Base-by-base conservation (phyloP, 2,329 filamentous ascomycete species). In the Colletotrichum costaricense region DNA sequence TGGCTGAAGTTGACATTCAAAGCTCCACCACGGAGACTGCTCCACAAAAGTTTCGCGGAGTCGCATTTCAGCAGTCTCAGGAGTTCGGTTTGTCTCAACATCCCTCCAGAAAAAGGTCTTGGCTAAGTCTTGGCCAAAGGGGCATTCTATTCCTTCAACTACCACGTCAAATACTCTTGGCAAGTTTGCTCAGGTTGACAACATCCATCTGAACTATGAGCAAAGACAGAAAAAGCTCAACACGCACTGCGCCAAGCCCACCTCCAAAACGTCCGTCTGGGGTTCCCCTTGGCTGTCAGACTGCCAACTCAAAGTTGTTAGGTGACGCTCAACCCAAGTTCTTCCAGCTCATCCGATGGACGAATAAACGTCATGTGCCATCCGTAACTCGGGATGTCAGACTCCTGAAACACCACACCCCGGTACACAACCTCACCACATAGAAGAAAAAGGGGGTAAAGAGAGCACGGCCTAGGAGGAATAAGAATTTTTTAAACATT, bases 31-130 rank as follows among this genome's bases (percentile, higher is more conserved):
- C 38, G 38, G 38, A 42, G 38, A 42, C 19, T 28, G 14, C 59
- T 9, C 70, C 66, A 65, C 66, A 73, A 69, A 69, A 64, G 66
- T 69, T 73, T 73, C 66, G 59, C 49, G 9, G 46, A 65, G 70
- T 73, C 46, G 67, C 66, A 73, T 73, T 42, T 19, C 14, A 42
- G 16, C 54, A 70, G 70, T 69, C 70, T 69, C 70, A 65, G 66
- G 30, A 57, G 57, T 16, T 60, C 55, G 14, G 38, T 30, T 59
- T 42, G 38, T 42, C 38, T 42, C 38, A 42, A 42, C 38, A 42
- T 42, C 38, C 14, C 38, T 42, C 38, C 38, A 42, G 38, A 6
- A 16, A 42, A 42, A 42, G 33, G 33, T 35, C 33, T 35, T 35
- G 33, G 33, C 9, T 35, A 42, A 19, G 38, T 69, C 66, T 69